A percentile compares a stretch with the other conserved stretches of the same genome.
These are phyloP conservation scores for Cordyceps cateniannulata DNA, from an alignment of 2,329 filamentous ascomycete genomes.

Conservation along the genomic window DNA sequence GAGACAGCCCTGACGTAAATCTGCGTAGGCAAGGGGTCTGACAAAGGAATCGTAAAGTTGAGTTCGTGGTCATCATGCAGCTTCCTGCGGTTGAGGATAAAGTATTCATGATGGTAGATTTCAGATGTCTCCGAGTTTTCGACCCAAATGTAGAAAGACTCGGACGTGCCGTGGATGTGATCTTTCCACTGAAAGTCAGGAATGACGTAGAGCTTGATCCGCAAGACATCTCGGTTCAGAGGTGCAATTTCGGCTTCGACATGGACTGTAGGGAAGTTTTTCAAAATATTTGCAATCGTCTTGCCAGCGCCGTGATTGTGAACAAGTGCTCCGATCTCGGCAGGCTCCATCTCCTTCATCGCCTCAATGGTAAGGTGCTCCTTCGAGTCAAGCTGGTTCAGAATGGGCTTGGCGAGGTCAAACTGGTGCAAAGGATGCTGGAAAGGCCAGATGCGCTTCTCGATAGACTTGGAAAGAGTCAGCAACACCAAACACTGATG, in stretches of 20 bases:
- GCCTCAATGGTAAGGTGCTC: slow-evolving; percentile 69
- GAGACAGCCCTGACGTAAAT: slow-evolving; percentile 95
- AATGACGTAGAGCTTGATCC: slow-evolving; percentile 79
- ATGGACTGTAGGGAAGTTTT: slow-evolving; percentile 86
- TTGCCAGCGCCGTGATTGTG: slow-evolving; percentile 85
- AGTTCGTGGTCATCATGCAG: slow-evolving; percentile 94
- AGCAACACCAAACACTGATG: slow-evolving; percentile 88
- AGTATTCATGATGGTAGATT: slow-evolving; percentile 96
- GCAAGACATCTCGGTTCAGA: slow-evolving; percentile 85
- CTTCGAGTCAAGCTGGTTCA: slow-evolving; percentile 81
- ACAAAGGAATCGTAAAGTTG: slow-evolving; percentile 93
- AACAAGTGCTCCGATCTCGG: slow-evolving; percentile 84
- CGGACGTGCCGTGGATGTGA: slow-evolving; percentile 83
- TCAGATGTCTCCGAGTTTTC: slow-evolving; percentile 97
- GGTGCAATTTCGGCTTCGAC: slow-evolving; percentile 94
- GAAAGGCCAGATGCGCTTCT: slow-evolving; percentile 91
- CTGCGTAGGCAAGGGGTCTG: slow-evolving; percentile 87
- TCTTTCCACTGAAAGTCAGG: slow-evolving; percentile 96
- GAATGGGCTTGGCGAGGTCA: slow-evolving; percentile 74
- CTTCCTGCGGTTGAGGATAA: slow-evolving; percentile 85
- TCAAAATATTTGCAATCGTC: slow-evolving; percentile 72
- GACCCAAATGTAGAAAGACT: slow-evolving; percentile 98
- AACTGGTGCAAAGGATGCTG: slow-evolving; percentile 95
- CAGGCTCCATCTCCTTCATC: slow-evolving; percentile 85
- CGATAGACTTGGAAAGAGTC: slow-evolving; percentile 92